phyloP scores from a whole-genome alignment of 1,284 basidiomycete species.

The Peniophora sp. region DNA sequence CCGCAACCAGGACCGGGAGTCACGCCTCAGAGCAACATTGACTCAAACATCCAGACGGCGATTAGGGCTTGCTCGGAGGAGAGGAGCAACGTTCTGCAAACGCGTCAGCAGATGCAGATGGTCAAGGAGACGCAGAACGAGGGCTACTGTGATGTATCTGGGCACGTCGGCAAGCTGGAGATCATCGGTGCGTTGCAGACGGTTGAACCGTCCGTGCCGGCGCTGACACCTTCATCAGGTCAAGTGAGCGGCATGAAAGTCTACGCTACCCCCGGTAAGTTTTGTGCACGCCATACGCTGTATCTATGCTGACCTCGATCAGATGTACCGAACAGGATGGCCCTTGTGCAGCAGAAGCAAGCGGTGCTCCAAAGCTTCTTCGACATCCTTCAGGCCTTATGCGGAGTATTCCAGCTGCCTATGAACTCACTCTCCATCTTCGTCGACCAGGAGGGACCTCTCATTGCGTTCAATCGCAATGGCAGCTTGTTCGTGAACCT shows the following conservation, averaged over 20 bases:
- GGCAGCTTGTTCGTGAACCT: conserved; percentile 89
- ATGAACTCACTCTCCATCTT: conserved; percentile 79
- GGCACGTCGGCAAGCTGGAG: conserved; percentile 55
- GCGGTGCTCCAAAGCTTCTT: conserved; percentile 63
- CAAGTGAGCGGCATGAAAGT: conserved; percentile 60
- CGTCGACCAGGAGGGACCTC: conserved; percentile 71
- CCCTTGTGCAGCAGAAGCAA: conserved; percentile 43
- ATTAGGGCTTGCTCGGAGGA: conserved; percentile 73
- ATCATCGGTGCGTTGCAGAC: conserved; percentile 39
- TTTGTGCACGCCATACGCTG: neutral
- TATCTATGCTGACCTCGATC: neutral
- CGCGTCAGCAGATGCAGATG: conserved; percentile 59
- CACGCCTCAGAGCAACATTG: conserved; percentile 54
- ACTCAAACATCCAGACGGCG: conserved; percentile 65
- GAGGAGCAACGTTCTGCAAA: conserved; percentile 51
- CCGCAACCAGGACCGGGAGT: conserved; percentile 22
- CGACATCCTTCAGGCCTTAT: conserved; percentile 48
- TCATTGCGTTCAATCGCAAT: conserved; percentile 91
- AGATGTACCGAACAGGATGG: conserved; percentile 48
- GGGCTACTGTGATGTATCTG: conserved; percentile 79
- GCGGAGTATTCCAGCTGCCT: conserved; percentile 56
- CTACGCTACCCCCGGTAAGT: conserved; percentile 60
- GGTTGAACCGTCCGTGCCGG: neutral
- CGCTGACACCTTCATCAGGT: conserved; percentile 28
- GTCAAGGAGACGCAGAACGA: conserved; percentile 73